Conservation (phyloP, 2,329 filamentous ascomycete species). For the Alternaria alternata region DNA sequence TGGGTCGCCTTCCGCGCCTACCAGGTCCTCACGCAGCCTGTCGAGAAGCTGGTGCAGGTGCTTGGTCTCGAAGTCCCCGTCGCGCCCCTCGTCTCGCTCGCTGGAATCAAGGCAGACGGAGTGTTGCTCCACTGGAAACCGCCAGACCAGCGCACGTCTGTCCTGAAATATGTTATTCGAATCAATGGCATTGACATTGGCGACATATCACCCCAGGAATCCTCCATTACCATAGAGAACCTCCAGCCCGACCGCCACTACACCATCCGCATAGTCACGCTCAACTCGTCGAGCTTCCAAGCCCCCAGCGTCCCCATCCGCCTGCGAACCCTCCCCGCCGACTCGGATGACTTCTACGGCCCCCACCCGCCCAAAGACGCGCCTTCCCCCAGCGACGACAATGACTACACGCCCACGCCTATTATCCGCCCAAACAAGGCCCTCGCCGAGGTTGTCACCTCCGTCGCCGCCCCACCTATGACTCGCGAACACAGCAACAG, state of each 20-base stretch:
- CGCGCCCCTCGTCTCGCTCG: slow-evolving; percentile 86
- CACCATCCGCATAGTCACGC: slow-evolving; percentile 89
- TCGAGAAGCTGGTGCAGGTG: slow-evolving; percentile 87
- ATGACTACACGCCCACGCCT: slow-evolving; percentile 61
- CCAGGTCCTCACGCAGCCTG: slow-evolving; percentile 88
- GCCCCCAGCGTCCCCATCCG: slow-evolving; percentile 86
- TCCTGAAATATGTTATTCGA: slow-evolving; percentile 88
- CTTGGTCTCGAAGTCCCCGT: slow-evolving; percentile 94
- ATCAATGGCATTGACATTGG: slow-evolving; percentile 94
- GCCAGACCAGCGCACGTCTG: slow-evolving; percentile 70
- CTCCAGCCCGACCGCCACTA: slow-evolving; percentile 89
- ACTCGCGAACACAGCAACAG: slow-evolving; percentile 71
- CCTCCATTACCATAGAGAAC: slow-evolving; percentile 89
- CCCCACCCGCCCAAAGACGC: slow-evolving; percentile 62
- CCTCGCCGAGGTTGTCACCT: slow-evolving; percentile 67
- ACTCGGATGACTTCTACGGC: slow-evolving; percentile 55
- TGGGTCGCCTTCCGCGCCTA: slow-evolving; percentile 82
- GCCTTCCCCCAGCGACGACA: slow-evolving; percentile 44
- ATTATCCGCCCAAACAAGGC: slow-evolving; percentile 62
- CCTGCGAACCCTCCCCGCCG: slow-evolving; percentile 70
- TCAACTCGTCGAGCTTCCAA: slow-evolving; percentile 91
- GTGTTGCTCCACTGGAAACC: slow-evolving; percentile 92
- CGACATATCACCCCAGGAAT: slow-evolving; percentile 81
- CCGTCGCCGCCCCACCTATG: slow-evolving; percentile 68
- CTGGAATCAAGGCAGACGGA: slow-evolving; percentile 85